Base-by-base conservation (phyloP, 805 yeast species). In the Candida odintsovae region DNA sequence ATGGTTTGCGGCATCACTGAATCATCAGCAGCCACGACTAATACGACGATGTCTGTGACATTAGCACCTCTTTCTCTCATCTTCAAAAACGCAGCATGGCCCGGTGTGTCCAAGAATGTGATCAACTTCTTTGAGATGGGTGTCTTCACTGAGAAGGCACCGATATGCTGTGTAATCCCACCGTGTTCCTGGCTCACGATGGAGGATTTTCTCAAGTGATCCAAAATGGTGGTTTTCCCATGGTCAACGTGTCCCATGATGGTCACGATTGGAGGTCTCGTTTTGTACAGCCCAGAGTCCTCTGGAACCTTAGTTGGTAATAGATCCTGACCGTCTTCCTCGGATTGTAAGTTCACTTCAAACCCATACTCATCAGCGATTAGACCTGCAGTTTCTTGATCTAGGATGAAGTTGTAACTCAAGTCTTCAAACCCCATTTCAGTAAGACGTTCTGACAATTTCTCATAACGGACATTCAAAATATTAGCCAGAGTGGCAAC, bases 211-310 rank as follows among this genome's bases (percentile, higher is more conserved):
- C 98, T 74, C 57, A 94, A 69, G 58, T 81, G 79, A 64, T 94
- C 99, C 46, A 94, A 73, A 50, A 94, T 83, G 0, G 99, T 92
- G 2, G 99, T 94, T 63, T 94, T 94, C 2, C 99, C 99, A 61
- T 94, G 99, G 65, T 94, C 99, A 26, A 94, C 99, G 64, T 94
- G 99, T 3, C 99, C 99, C 98, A 94, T 94, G 44, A 94, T 87
- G 0, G 99, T 90, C 6, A 94, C 97, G 21, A 94, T 84, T 0
- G 99, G 99, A 0, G 99, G 90, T 53, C 98, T 71, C 7, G 82
- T 72, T 40, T 77, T 79, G 51, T 84, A 62, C 20, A 66, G 58
- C 2, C 68, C 72, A 0, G 86, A 77, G 2, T 69, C 61, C 18
- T 59, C 55, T 0, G 68, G 57, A 10, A 57, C 50, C 0, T 81